Percentiles rank a stretch among this genome's conserved stretches.
These are phyloP conservation scores for Crucihimalaya himalaica DNA, from an alignment of 345 rosid species.

Conservation along the genomic window DNA sequence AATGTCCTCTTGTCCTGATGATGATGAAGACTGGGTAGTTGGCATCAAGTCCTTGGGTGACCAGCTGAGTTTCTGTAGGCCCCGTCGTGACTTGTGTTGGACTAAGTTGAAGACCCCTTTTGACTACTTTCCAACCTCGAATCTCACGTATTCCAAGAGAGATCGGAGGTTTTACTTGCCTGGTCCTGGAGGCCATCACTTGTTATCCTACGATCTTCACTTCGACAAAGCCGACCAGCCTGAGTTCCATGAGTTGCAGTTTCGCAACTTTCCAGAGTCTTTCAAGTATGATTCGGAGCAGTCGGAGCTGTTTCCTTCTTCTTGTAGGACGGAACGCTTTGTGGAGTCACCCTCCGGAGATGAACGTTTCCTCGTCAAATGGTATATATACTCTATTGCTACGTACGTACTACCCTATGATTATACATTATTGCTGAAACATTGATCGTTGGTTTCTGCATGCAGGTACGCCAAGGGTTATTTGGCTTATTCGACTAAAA, in stretches of 20 bases:
- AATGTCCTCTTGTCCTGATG: slow-evolving; percentile 25
- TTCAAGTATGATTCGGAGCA: neutral
- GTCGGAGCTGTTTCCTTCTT: slow-evolving; percentile 9
- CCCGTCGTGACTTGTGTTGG: slow-evolving; percentile 15
- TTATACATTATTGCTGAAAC: neutral
- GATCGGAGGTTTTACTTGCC: slow-evolving; percentile 17
- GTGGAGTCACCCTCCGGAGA: slow-evolving; percentile 24
- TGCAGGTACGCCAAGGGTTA: slow-evolving; percentile 6
- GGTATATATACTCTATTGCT: neutral
- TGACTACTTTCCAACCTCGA: slow-evolving; percentile 2
- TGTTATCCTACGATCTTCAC: slow-evolving; percentile 3
- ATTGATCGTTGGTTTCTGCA: neutral
- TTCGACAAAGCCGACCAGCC: neutral
- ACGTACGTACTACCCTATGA: neutral
- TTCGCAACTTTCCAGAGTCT: neutral
- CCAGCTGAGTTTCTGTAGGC: slow-evolving; percentile 19
- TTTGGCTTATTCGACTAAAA: neutral
- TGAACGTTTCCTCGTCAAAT: slow-evolving; percentile 25
- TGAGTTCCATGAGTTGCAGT: slow-evolving; percentile 5
- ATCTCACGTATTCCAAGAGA: slow-evolving; percentile 1
- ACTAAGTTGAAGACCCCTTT: slow-evolving; percentile 16
- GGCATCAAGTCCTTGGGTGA: slow-evolving; percentile 25
- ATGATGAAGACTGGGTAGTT: neutral
- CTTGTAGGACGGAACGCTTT: slow-evolving; percentile 4
- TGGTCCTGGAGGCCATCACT: slow-evolving; percentile 23